phyloP scores from a whole-genome alignment of 441 rosid genomes.

The Jatropha podagrica region DNA sequence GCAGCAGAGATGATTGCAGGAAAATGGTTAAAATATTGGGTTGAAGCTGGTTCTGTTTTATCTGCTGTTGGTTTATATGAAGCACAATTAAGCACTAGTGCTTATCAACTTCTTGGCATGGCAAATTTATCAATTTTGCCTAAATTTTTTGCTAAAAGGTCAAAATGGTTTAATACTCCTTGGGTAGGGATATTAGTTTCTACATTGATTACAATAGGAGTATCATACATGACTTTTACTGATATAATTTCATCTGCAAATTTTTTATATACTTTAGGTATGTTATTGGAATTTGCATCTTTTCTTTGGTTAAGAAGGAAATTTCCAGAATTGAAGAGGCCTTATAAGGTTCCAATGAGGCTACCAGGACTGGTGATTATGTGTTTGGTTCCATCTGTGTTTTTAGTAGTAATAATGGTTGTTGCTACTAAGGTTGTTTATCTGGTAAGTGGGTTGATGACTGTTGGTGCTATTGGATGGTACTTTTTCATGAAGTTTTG shows the following conservation, averaged over 20 bases:
- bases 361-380: slow-evolving; percentile 49
- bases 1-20: slow-evolving; percentile 48
- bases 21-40: slow-evolving; percentile 47
- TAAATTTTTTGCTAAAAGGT: slow-evolving; percentile 39
- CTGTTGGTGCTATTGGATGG: slow-evolving; percentile 59
- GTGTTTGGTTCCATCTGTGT: slow-evolving; percentile 68
- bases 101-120: slow-evolving; percentile 47
- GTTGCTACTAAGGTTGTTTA: slow-evolving; percentile 61
- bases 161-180: slow-evolving; percentile 66
- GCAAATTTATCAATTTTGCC: slow-evolving; percentile 44
- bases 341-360: slow-evolving; percentile 54
- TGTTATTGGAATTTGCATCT: slow-evolving; percentile 68
- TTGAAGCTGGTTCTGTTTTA: slow-evolving; percentile 41
- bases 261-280: slow-evolving; percentile 72
- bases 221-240: slow-evolving; percentile 52
- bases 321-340: slow-evolving; percentile 51
- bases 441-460: slow-evolving; percentile 57
- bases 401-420: slow-evolving; percentile 50
- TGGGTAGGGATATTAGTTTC: slow-evolving; percentile 74
- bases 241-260: slow-evolving; percentile 65
- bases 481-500: slow-evolving; percentile 54
- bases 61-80: slow-evolving; percentile 41
- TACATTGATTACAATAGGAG: slow-evolving; percentile 45
- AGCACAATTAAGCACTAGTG: slow-evolving; percentile 42
- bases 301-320: slow-evolving; percentile 69